Base-by-base conservation (phyloP, 169 alveolate genomes). In the Plasmodium cynomolgi region DNA sequence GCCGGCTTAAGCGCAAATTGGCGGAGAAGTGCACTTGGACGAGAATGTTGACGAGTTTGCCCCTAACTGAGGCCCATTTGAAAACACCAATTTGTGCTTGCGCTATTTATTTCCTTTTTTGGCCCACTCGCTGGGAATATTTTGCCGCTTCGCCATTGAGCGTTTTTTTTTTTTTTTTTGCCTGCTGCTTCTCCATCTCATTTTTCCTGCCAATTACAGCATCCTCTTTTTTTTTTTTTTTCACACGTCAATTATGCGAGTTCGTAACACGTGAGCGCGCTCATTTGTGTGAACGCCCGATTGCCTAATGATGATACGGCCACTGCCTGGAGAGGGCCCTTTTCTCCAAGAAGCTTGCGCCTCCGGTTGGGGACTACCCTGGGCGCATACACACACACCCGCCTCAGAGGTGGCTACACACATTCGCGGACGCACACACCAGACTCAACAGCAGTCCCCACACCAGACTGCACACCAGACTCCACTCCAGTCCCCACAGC, bases 11-110 rank as follows among this genome's bases (percentile, higher is more conserved):
- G 41, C 13, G 37, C 37, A 68, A 68, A 68, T 23, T 26, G n/a
- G 77, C 8, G 75, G 33, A 68, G n/a, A 68, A 68, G 41, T 68
- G 77, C 77, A 68, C 77, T 68, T 68, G 31, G 77, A 68, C 77
- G 77, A 68, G 37, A 15, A 50, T 13, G 41, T 68, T 68, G 1
- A 9, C 37, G 20, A 23, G 3, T 68, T 68, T 29, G 15, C 15
- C 77, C 37, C 37, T 56, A 56, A n/a, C 72, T 68, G 5, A 26
- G 31, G 77, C 34, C n/a, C 15, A 23, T 9, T 26, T 8, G 37
- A 23, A 68, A 68, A 26, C n/a, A 68, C 31, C 31, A 68, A 68
- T 68, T 68, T 62, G 34, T 68, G 37, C 17, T 23, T 68, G 34
- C n/a, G n/a, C 34, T 29, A 23, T 68, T 68, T 68, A 68, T 68